phyloP scores from a whole-genome alignment of 2,329 filamentous ascomycete species.

The Verticillium zaregamsianum region DNA sequence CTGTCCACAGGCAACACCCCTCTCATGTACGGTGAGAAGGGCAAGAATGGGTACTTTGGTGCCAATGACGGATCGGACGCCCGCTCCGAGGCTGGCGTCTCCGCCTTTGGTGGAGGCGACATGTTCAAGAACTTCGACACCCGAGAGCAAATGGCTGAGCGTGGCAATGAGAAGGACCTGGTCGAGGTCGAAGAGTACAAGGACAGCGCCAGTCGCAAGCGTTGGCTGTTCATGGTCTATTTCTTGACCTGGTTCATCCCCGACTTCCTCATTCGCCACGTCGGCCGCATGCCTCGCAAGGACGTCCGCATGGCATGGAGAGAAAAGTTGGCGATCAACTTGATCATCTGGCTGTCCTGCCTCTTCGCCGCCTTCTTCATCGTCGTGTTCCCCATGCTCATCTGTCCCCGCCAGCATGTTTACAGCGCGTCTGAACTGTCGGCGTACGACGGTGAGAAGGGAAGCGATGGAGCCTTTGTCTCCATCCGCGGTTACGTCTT shows the following conservation, averaged over 20 bases:
- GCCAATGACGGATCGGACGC: slow-evolving; percentile 69
- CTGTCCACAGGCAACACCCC: slow-evolving; percentile 48
- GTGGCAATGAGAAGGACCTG: slow-evolving; percentile 85
- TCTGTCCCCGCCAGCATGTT: slow-evolving; percentile 89
- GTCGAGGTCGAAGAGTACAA: slow-evolving; percentile 84
- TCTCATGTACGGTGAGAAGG: slow-evolving; percentile 70
- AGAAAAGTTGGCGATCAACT: slow-evolving; percentile 96
- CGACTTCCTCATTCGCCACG: slow-evolving; percentile 70
- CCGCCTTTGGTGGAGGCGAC: slow-evolving; percentile 86
- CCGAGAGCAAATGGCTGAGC: slow-evolving; percentile 89
- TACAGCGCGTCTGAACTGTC: slow-evolving; percentile 76
- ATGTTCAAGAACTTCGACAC: slow-evolving; percentile 99
- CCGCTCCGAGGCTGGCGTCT: slow-evolving; percentile 86
- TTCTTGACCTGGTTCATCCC: slow-evolving; percentile 83
- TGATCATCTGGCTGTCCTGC: slow-evolving; percentile 92
- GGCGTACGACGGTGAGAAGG: slow-evolving; percentile 66
- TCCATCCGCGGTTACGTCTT: slow-evolving; percentile 89
- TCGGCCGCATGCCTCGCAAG: slow-evolving; percentile 86
- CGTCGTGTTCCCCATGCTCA: slow-evolving; percentile 76
- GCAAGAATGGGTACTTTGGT: slow-evolving; percentile 75
- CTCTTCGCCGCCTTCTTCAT: slow-evolving; percentile 80
- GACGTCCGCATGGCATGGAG: slow-evolving; percentile 92
- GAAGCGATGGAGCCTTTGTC: slow-evolving; percentile 58
- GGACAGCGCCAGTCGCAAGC: slow-evolving; percentile 75
- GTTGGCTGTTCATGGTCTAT: slow-evolving; percentile 85